These are phyloP conservation scores for Naganishia kalamii DNA, from an alignment of 768 basidiomycete species.

Conservation along the genomic window DNA sequence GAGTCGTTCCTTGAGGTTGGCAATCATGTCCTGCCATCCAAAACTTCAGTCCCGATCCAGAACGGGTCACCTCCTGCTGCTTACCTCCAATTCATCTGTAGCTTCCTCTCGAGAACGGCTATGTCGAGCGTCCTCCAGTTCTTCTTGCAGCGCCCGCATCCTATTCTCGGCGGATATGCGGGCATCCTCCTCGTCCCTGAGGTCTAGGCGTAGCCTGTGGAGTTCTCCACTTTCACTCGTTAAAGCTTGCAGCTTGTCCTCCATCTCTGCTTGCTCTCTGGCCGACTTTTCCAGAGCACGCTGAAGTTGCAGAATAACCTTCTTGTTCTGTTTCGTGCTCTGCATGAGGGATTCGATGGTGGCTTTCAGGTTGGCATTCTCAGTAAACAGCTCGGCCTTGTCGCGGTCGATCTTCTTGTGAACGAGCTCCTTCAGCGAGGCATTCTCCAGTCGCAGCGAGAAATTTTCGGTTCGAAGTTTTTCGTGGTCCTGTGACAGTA, in stretches of 20 bases:
- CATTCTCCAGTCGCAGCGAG: constrained; percentile 87
- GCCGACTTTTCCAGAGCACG: constrained; percentile 1
- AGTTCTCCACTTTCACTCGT: neutral
- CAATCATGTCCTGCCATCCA: constrained; percentile 30
- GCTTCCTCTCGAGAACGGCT: constrained; percentile 48
- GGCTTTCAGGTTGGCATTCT: constrained; percentile 87
- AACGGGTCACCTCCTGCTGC: neutral
- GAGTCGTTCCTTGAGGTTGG: constrained; percentile 27
- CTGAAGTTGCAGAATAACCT: constrained; percentile 67
- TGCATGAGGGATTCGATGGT: constrained; percentile 81
- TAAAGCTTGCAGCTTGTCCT: constrained; percentile 65
- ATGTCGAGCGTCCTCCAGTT: constrained; percentile 52
- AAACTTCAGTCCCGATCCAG: constrained; percentile 34
- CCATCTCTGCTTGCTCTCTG: constrained; percentile 55
- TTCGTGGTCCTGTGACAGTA: constrained; percentile 72
- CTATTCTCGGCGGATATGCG: constrained; percentile 9
- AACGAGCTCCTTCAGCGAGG: constrained; percentile 88
- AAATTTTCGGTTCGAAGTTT: constrained; percentile 96
- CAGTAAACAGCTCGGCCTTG: constrained; percentile 81
- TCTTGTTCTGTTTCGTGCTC: constrained; percentile 87
- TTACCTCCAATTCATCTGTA: constrained; percentile 17
- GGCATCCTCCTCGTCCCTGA: neutral
- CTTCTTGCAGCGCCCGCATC: constrained; percentile 58
- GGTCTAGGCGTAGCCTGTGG: neutral
- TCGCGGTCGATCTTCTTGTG: constrained; percentile 84